Base-by-base conservation (phyloP, 345 rosid genomes). In the Rhizophora mangle region DNA sequence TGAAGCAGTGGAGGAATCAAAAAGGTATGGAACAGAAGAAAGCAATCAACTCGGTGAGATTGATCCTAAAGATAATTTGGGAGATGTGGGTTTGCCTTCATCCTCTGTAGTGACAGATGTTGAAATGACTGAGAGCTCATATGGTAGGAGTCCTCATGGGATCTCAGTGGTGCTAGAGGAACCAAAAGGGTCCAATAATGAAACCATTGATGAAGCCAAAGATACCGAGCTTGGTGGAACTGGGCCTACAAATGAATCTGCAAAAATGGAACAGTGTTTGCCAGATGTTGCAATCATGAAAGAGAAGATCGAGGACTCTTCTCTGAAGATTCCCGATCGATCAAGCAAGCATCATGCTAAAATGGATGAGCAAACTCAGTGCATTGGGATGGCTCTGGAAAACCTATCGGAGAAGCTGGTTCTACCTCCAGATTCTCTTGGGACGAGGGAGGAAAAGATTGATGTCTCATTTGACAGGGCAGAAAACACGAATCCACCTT, bases 381-480 rank as follows among this genome's bases (percentile, higher is more conserved):
- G 43, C 21, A 6, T 8, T 20, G 58, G 19, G 64, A 55, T 39
- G 30, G 58, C 27, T 43, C 4, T 4, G 9, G 60, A 27, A 2
- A 36, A 61, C 24, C 18, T 37, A n/a, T 52, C 57, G 10, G 61
- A 46, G 62, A 63, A n/a, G 8, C 3, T 1, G 32, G 60, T 0
- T 8, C 63, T 43, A 22, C 49, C 37, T 30, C 19, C 68, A 19
- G 43, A 54, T 43, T 21, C 64, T 11, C 46, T 26, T 4, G 39
- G 59, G 52, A 1, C 22, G 26, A 22, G 16, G 54, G 65, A 26
- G 51, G 70, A 26, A 58, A 47, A 65, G 24, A 15, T 21, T 29
- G 68, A 55, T 71, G 74, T 27, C 27, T 52, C 24, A 24, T 71
- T 43, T 36, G 43, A 54, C 47, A 39, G 19, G 61, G 39, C 30